Base-by-base conservation (phyloP, 2,329 filamentous ascomycete species). In the Bipolaris cookei region DNA sequence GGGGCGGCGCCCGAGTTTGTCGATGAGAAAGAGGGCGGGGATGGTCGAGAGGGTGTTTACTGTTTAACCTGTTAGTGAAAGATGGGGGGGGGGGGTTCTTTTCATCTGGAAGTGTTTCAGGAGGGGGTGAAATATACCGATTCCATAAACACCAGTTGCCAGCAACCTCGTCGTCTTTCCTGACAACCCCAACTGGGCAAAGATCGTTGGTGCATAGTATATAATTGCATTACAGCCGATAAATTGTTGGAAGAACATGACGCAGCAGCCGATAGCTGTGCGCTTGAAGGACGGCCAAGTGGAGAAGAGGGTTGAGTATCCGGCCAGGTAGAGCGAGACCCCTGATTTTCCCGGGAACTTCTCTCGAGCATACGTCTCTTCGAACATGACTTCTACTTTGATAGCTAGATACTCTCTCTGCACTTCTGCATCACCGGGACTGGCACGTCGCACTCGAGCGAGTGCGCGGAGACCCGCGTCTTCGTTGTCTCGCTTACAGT, bases 221-320 rank as follows among this genome's bases (percentile, higher is more conserved):
- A 71, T 93, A 82, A 95, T 90, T 78, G 93, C 95, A 84, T 96
- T 52, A 80, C 95, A 90, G 82, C 91, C 90, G 23, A 90, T 92
- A 83, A 85, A 79, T 64, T 80, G 78, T 51, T 80, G 77, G 71
- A 80, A 79, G 75, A 80, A 80, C 74, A 76, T 75, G 18, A 73
- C 58, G 28, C 59, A 65, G 58, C 65, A 67, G 6, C 65, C 63
- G 4, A 66, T 63, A 4, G 65, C 73, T 73, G 78, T 57, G 75
- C 73, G 58, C 71, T 76, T 57, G 75, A 79, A 65, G 66, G 78
- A 61, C 71, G 77, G 60, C 79, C 77, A 79, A 45, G 78, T 79
- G 54, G 76, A 76, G 69, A 79, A 78, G 16, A 80, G 61, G 58
- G 79, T 80, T 56, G 79, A 82, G 81, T 79, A 20, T 81, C 86